Base-by-base conservation (phyloP, 164 flowering plant genomes). In the Paratinospora sagittata region DNA sequence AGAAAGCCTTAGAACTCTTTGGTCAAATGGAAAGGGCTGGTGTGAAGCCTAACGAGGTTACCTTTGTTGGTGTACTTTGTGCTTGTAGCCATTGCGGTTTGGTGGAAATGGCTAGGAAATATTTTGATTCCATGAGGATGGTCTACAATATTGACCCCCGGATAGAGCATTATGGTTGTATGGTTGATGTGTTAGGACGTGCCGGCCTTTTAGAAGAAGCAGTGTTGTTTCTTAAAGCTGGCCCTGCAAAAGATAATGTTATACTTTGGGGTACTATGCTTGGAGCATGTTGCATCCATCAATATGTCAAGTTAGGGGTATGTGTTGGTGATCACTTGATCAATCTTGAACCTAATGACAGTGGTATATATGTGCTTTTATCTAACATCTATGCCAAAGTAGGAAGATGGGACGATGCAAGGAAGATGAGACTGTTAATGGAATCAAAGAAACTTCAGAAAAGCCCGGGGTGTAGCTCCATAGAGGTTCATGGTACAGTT, bases 31-130 rank as follows among this genome's bases (percentile, higher is more conserved):
- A 77, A 49, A 69, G 43, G 0, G 65, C 70, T 63, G 43, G 47
- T 0, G 70, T 69, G 6, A 57, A 34, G 34, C 82, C 82, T 33
- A 79, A 80, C 49, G 63, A 72, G 27, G 76, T 80, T 30, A 80
- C 82, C 10, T 80, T 74, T 67, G 69, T 77, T 34, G 82, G 76
- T 67, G 78, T 80, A 14, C 61, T 80, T 4, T 74, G 70, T 55
- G 82, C 82, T 2, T 80, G 82, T 37, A 72, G 82, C 65, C 80
- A 74, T 73, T 72, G 64, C 4, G 82, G 82, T 1, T 60, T 75
- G 69, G 77, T 80, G 8, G 76, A 75, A 67, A 68, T 66, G 62
- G 80, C 70, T 26, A 64, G 26, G 26, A 58, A 63, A 13, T 68
- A 75, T 57, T 77, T 80, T 27, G 33, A 58, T n/a, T 63, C 69